phyloP scores from a whole-genome alignment of 2,329 filamentous ascomycete genomes.

The Monilinia fructigena region DNA sequence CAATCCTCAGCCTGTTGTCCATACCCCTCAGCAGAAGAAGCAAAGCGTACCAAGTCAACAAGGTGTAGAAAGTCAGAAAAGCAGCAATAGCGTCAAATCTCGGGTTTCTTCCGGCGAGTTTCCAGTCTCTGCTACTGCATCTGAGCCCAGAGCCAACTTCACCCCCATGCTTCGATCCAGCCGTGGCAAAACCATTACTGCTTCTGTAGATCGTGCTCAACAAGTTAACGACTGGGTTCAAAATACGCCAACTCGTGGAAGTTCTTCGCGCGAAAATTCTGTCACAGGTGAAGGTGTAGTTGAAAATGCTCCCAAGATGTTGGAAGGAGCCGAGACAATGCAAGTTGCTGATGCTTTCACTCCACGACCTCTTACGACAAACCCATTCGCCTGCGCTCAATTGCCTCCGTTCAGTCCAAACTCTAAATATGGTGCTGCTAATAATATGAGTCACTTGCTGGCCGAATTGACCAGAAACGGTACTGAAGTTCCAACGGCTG shows the following conservation, averaged over 20 bases:
- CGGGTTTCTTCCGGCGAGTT: not conserved
- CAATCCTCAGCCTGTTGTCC: conserved; percentile 4
- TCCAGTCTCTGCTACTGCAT: conserved; percentile 24
- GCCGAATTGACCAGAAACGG: conserved; percentile 31
- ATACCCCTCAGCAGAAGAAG: conserved; percentile 8
- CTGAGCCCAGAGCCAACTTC: conserved; percentile 22
- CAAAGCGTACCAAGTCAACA: not conserved
- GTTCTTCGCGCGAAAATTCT: not conserved
- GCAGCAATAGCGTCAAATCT: conserved; percentile 1
- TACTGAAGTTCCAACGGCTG: conserved; percentile 31
- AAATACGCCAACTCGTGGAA: conserved; percentile 23
- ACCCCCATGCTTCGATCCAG: conserved; percentile 31
- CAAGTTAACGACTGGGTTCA: conserved; percentile 29
- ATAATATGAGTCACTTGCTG: conserved; percentile 28
- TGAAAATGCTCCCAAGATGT: conserved; percentile 17
- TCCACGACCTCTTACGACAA: conserved; percentile 20
- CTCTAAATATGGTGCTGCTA: conserved; percentile 8
- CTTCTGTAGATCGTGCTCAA: conserved; percentile 25
- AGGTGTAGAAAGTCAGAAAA: not conserved
- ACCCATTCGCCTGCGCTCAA: conserved; percentile 23
- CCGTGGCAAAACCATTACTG: conserved; percentile 28
- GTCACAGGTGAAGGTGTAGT: not conserved
- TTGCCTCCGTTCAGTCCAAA: conserved; percentile 15
- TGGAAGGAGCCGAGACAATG: not conserved
- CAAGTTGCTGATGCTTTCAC: not conserved